Evolutionary conservation across 495 filamentous ascomycete species (phyloP), one percentile per base, ranked within the genome.

Genomic region (Penicillium bovifimosum): DNA sequence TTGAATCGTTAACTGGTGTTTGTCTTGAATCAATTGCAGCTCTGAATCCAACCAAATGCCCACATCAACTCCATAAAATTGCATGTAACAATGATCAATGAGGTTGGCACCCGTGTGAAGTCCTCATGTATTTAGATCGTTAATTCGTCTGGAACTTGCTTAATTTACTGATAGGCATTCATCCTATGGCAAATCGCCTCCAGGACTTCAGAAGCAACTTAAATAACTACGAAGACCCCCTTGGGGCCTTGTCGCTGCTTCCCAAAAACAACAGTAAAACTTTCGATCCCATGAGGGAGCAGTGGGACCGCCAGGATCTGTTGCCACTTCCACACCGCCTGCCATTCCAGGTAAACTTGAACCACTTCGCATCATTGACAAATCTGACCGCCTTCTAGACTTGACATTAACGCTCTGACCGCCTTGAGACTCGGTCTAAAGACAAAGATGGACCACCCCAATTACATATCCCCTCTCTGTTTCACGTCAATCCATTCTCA

Each of bases 1-100:
- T 24, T 59, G 56, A 59, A 50, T 54, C 62, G 51, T 61, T 56
- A 60, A 42, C 32, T 51, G 61, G 49, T 63, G 53, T 61, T 60
- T 55, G 34, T 48, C 38, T 64, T 55, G 51, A 48, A 53, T 54
- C 54, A 38, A 49, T 42, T 57, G 50, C 50, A 54, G 45, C 46
- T 56, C 54, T 61, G 41, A 20, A 48, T 52, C 50, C 46, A 42
- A 38, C 18, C 8, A 52, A 50, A 55, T 29, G 29, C 27, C 29
- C 41, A 43, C 8, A 24, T 14, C n/a, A 28, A 14, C 20, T 35
- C 17, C 20, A 42, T 13, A 28, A 29, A 42, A 27, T 14, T 42
- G 40, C 13, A n/a, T 28, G 45, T 26, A 16, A 38, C 18, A 24
- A 24, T 24, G 20, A 34, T 36, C 32, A 3, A 36, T 16, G 34